phyloP scores from a whole-genome alignment of 208 protist species.

The Trypanosoma melophagium region DNA sequence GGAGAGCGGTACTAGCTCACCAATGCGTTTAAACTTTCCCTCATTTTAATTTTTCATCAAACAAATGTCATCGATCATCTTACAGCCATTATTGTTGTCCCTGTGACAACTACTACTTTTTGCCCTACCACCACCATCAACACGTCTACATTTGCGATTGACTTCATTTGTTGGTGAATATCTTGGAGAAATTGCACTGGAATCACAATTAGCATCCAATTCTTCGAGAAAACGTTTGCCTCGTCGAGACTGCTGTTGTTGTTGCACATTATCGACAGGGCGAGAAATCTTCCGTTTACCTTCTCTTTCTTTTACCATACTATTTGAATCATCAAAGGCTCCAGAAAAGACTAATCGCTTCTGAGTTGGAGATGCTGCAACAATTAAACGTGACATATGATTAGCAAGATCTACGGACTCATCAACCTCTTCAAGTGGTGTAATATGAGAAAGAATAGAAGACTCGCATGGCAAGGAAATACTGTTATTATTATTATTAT shows the following conservation, averaged over 20 bases:
- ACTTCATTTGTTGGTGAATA: background rate
- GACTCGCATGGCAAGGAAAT: conserved; percentile 21
- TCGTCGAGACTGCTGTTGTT: conserved; percentile 47
- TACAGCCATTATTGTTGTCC: too few species aligned
- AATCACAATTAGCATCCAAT: conserved; percentile 34
- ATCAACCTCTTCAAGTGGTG: conserved; percentile 24
- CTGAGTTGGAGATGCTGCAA: conserved; percentile 54
- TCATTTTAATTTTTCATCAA: too few species aligned
- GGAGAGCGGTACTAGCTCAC: background rate
- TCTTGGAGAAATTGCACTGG: background rate
- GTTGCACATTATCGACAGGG: background rate
- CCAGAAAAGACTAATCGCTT: conserved; percentile 69
- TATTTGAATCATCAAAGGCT: conserved; percentile 31
- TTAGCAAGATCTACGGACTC: conserved; percentile 31
- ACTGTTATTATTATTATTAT: conserved; percentile 6
- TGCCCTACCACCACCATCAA: conserved; percentile 10
- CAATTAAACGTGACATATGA: conserved; percentile 21
- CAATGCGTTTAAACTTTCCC: too few species aligned
- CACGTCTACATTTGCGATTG: conserved; percentile 21
- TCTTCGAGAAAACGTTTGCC: conserved; percentile 77
- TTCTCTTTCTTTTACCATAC: background rate
- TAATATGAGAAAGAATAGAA: conserved; percentile 28
- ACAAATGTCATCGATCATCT: too few species aligned
- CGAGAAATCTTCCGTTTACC: background rate
- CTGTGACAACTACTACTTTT: background rate